A percentile compares a stretch with the other conserved stretches of the same genome.
phyloP scores from a whole-genome alignment of 768 basidiomycete genomes.

The Agrocybe chaxingu region DNA sequence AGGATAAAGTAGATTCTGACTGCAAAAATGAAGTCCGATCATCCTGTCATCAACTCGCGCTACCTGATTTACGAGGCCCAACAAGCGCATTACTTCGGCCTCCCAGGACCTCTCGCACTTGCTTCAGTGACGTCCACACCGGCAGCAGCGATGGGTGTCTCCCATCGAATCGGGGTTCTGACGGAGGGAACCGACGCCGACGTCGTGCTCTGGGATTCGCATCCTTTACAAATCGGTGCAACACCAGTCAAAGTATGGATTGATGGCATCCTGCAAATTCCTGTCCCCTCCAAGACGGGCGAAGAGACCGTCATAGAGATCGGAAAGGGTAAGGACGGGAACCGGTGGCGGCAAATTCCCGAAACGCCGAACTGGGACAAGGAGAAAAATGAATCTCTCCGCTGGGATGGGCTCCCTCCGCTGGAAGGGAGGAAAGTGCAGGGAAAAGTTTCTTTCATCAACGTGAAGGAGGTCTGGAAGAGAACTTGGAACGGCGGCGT shows the following conservation, averaged over 20 bases:
- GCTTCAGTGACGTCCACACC: conserved; percentile 66
- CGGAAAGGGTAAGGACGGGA: conserved; percentile 41
- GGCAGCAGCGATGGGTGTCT: conserved; percentile 63
- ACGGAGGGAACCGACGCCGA: conserved; percentile 60
- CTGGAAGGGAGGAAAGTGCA: conserved; percentile 35
- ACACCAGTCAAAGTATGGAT: conserved; percentile 79
- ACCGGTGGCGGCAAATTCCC: conserved; percentile 45
- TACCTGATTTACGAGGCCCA: conserved; percentile 73
- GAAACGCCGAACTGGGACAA: conserved; percentile 60
- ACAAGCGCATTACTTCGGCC: conserved; percentile 66
- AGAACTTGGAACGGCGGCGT: conserved; percentile 27
- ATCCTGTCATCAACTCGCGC: conserved; percentile 58
- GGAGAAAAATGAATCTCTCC: conserved; percentile 54
- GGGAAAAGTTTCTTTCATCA: conserved; percentile 52
- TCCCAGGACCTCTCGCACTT: conserved; percentile 55
- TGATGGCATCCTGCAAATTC: conserved; percentile 78
- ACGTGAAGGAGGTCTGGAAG: conserved; percentile 55
- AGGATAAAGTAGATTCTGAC: neutral
- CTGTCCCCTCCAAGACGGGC: conserved; percentile 35
- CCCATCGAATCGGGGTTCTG: conserved; percentile 70
- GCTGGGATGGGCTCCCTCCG: conserved; percentile 72
- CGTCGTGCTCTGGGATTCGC: conserved; percentile 74
- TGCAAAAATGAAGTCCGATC: conserved; percentile 43
- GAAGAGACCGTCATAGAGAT: conserved; percentile 38
- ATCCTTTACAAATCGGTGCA: conserved; percentile 72